Percentiles rank a stretch among this genome's conserved stretches.
Conservation (phyloP, 306 rosid genomes). For the Fagus sylvatica region DNA sequence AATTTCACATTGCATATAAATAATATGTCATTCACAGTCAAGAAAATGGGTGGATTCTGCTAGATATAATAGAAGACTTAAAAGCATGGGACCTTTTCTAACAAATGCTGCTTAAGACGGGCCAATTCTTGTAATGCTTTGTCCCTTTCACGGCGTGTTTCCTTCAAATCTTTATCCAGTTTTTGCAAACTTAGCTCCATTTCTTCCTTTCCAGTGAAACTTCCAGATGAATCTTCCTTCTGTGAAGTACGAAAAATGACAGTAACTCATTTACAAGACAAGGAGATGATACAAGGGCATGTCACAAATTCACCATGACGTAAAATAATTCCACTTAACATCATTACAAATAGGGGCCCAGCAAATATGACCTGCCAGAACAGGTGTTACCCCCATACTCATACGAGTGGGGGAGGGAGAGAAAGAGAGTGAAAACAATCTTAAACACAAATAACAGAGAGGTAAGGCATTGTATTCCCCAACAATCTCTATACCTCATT, state of each 20-base stretch:
- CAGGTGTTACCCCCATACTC: too few species aligned
- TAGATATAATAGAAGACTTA: background rate
- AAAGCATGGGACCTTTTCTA: conserved; percentile 72
- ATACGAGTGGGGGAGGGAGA: too few species aligned
- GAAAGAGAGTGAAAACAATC: background rate
- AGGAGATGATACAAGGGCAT: background rate
- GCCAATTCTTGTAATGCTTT: conserved; percentile 72
- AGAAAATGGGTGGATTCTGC: background rate
- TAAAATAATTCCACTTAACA: background rate
- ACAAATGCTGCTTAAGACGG: conserved; percentile 95
- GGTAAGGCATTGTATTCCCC: background rate
- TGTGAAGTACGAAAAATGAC: conserved; percentile 26
- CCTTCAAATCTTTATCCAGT: conserved; percentile 66
- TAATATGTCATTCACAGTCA: background rate
- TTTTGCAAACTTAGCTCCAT: conserved; percentile 68
- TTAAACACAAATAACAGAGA: conserved; percentile 2
- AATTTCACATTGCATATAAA: background rate
- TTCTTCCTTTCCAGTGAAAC: conserved; percentile 72
- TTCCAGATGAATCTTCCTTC: conserved; percentile 54
- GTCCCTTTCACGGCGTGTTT: conserved; percentile 69
- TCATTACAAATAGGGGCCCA: background rate
- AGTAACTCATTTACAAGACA: background rate
- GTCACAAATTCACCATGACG: background rate
- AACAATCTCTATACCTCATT: conserved; percentile 44
- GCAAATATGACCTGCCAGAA: background rate